Conservation (phyloP, 2,329 filamentous ascomycete species). For the Botryotinia narcissicola region DNA sequence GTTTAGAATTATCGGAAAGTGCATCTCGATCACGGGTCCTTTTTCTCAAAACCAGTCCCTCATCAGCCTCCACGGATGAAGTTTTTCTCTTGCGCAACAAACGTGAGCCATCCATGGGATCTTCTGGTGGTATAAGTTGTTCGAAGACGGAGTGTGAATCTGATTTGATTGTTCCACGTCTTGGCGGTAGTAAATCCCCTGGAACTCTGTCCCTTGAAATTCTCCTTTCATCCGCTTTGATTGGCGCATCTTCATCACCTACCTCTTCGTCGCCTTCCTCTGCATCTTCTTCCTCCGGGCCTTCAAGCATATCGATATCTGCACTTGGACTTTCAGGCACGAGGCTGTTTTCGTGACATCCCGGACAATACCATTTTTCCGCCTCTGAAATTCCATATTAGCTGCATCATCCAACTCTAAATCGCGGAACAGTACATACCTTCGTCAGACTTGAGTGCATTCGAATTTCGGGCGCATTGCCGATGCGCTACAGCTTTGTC, state of each 20-base stretch:
- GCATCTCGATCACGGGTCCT: conserved; percentile 39
- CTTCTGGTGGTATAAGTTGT: conserved; percentile 67
- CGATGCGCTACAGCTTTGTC: conserved; percentile 70
- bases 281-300: conserved; percentile 18
- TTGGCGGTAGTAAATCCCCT: conserved; percentile 68
- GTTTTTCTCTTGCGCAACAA: conserved; percentile 82
- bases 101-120: conserved; percentile 72
- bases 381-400: conserved; percentile 44
- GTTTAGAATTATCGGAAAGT: conserved; percentile 26
- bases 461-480: conserved; percentile 78
- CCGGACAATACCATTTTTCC: conserved; percentile 60
- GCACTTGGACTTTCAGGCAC: conserved; percentile 40
- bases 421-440: conserved; percentile 47
- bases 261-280: conserved; percentile 17
- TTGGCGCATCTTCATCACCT: background rate
- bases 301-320: conserved; percentile 23
- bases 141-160: conserved; percentile 78
- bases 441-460: conserved; percentile 59
- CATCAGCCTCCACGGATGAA: conserved; percentile 63
- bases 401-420: background rate
- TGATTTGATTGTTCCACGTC: conserved; percentile 60
- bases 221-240: conserved; percentile 44
- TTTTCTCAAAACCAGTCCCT: conserved; percentile 52
- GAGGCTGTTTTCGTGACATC: conserved; percentile 47
- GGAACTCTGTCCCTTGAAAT: conserved; percentile 65